Conservation (phyloP, 1,139 yeast genomes). For the Blastobotrys proliferans region DNA sequence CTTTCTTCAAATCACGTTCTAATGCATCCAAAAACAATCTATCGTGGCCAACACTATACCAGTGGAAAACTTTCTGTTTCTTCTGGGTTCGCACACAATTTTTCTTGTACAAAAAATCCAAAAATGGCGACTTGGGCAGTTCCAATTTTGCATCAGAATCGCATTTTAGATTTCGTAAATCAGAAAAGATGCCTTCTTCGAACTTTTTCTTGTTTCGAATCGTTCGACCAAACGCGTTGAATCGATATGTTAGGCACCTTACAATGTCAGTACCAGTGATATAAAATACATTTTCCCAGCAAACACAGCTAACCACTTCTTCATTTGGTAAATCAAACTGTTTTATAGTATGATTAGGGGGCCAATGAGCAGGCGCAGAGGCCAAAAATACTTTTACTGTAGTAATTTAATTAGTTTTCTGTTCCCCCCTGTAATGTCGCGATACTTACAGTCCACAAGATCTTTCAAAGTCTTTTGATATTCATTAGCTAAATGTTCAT, state of each 20-base stretch:
- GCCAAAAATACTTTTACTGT: conserved; percentile 65
- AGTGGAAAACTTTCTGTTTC: conserved; percentile 93
- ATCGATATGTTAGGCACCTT: conserved; percentile 81
- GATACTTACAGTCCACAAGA: conserved; percentile 11
- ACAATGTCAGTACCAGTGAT: conserved; percentile 97
- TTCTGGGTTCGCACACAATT: conserved; percentile 90
- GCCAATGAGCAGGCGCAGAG: conserved; percentile 95
- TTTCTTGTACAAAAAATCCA: conserved; percentile 80
- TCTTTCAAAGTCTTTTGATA: conserved; percentile 17
- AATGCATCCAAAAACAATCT: conserved; percentile 89
- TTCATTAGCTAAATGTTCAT: conserved; percentile 14
- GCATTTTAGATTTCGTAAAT: conserved; percentile 78
- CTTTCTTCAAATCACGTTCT: conserved; percentile 87
- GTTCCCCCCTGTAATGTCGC: neutral
- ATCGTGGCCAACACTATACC: conserved; percentile 97
- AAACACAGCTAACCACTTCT: conserved; percentile 87
- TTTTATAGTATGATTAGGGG: conserved; percentile 79
- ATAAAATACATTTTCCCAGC: conserved; percentile 86
- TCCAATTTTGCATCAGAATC: conserved; percentile 87
- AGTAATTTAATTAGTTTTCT: neutral
- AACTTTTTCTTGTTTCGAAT: conserved; percentile 86
- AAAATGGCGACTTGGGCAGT: conserved; percentile 79
- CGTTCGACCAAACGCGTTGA: conserved; percentile 84
- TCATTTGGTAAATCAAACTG: conserved; percentile 82
- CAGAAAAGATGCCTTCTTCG: conserved; percentile 95